phyloP scores from a whole-genome alignment of 805 yeast species.

The Isabelozyma gotoi region DNA sequence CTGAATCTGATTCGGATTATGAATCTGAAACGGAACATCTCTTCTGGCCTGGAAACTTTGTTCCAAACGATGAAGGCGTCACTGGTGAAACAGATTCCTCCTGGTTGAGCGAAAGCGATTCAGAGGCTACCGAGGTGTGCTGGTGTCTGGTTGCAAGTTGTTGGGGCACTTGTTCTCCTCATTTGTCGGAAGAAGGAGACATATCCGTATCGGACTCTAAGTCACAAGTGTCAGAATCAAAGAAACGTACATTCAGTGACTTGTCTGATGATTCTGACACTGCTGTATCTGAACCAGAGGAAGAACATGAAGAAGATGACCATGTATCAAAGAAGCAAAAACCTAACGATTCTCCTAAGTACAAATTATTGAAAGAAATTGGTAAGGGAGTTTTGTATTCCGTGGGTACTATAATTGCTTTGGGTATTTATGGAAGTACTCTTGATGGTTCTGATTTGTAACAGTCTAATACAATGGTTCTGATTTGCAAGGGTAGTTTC shows the following conservation, averaged over 20 bases:
- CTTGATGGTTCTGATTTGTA: not conserved
- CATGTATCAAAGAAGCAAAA: conserved; percentile 12
- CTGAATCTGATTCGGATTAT: not conserved
- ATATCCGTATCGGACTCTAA: not conserved
- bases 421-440: conserved; percentile 35
- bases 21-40: not conserved
- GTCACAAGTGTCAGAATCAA: not conserved
- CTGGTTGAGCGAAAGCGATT: too few relatives aligned
- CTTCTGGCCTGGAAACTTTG: too few relatives aligned
- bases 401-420: conserved; percentile 29
- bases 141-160: too few relatives aligned
- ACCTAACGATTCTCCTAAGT: conserved; percentile 4
- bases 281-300: not conserved
- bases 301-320: conserved; percentile 8
- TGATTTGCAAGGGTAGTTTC: too few relatives aligned
- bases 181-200: not conserved
- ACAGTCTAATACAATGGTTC: too few relatives aligned
- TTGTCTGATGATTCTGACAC: not conserved
- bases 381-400: conserved; percentile 33
- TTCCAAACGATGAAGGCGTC: too few relatives aligned
- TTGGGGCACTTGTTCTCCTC: not conserved
- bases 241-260: not conserved
- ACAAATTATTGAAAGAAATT: conserved; percentile 18
- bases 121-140: too few relatives aligned
- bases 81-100: too few relatives aligned